Percentiles rank a stretch among this genome's conserved stretches.
These are phyloP conservation scores for Protomyces gravidus DNA, from an alignment of 1,139 yeast genomes.

Conservation along the genomic window DNA sequence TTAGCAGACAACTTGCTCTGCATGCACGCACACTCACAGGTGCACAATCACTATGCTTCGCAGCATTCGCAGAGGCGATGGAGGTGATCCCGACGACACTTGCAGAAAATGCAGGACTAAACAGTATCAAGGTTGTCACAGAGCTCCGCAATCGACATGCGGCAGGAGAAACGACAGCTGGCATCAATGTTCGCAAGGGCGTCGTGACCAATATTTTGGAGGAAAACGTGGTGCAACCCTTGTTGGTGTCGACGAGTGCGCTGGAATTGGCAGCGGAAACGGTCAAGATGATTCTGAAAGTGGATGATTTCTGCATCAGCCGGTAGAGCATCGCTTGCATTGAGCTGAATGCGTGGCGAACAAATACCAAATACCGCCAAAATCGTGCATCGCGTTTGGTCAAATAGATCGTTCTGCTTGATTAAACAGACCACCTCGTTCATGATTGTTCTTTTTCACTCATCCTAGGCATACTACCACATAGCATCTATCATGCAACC, in stretches of 20 bases:
- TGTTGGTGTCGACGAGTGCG: constrained; percentile 88
- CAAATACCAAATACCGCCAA: background rate
- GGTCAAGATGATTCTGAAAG: constrained; percentile 89
- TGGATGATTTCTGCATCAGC: constrained; percentile 88
- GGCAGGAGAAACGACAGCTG: constrained; percentile 87
- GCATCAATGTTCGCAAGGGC: constrained; percentile 88
- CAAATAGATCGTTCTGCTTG: too few relatives aligned
- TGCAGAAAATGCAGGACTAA: constrained; percentile 96
- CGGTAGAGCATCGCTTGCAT: constrained; percentile 43
- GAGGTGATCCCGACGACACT: constrained; percentile 95
- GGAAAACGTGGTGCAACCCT: constrained; percentile 96
- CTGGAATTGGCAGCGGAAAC: constrained; percentile 92
- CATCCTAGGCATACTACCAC: background rate
- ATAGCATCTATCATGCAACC: background rate
- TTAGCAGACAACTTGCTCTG: constrained; percentile 70
- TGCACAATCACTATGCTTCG: constrained; percentile 90
- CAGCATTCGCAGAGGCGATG: constrained; percentile 90
- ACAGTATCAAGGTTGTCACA: constrained; percentile 90
- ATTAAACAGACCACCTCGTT: too few relatives aligned
- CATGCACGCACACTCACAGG: constrained; percentile 80
- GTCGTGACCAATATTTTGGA: constrained; percentile 88
- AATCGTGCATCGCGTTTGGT: too few relatives aligned
- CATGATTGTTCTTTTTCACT: background rate
- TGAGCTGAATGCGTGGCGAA: background rate
- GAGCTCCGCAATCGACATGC: constrained; percentile 91